Conservation (phyloP, 257 asterid genomes). For the Verbascum thapsus region DNA sequence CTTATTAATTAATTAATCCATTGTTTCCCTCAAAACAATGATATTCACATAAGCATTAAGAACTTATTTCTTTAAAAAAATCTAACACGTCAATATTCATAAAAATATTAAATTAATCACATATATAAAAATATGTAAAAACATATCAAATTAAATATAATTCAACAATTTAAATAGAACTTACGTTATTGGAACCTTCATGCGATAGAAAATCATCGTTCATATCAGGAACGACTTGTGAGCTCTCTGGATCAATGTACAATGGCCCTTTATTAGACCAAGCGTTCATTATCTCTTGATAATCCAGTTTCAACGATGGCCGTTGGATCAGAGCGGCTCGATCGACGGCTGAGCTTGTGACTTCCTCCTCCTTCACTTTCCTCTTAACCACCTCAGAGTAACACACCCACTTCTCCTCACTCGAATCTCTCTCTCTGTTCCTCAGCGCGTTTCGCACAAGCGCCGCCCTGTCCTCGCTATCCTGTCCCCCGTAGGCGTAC, state of each 20-base stretch:
- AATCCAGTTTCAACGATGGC: constrained; percentile 81
- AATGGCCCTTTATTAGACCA: constrained; percentile 88
- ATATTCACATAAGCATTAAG: not conserved
- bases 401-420: constrained; percentile 84
- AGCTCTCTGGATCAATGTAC: constrained; percentile 47
- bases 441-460: constrained; percentile 78
- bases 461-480: constrained; percentile 46
- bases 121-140: not conserved
- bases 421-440: constrained; percentile 64
- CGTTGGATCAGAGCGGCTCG: constrained; percentile 30
- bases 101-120: constrained; percentile 17
- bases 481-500: constrained; percentile 39
- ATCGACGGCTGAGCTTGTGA: constrained; percentile 68
- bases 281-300: constrained; percentile 75
- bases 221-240: constrained; percentile 74
- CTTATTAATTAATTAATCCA: not conserved
- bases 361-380: constrained; percentile 83
- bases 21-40: not conserved
- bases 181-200: constrained; percentile 39
- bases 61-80: no score
- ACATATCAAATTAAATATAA: not conserved
- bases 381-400: constrained; percentile 87
- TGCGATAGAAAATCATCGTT: constrained; percentile 40
- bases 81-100: constrained; percentile 14
- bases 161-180: constrained; percentile 14